phyloP scores from a whole-genome alignment of 495 filamentous ascomycete species.

The Penicillium waksmanii region DNA sequence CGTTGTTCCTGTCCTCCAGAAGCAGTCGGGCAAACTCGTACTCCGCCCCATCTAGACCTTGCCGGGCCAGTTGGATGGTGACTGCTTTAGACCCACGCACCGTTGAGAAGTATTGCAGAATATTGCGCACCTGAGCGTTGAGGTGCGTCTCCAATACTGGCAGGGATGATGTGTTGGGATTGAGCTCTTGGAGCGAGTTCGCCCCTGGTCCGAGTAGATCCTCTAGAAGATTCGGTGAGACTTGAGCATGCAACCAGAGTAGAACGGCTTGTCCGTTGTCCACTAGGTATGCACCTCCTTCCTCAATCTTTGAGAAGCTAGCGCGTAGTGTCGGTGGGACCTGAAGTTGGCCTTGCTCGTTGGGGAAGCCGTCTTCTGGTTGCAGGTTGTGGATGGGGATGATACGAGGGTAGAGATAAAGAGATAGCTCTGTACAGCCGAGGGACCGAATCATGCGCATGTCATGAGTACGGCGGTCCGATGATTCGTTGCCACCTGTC shows the following conservation, averaged over 20 bases:
- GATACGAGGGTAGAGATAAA: slow-evolving; percentile 96
- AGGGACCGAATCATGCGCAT: slow-evolving; percentile 88
- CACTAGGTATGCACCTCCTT: slow-evolving; percentile 95
- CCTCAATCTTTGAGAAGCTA: slow-evolving; percentile 88
- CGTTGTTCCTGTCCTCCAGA: slow-evolving; percentile 94
- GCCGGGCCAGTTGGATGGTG: slow-evolving; percentile 86
- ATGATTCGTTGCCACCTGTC: slow-evolving; percentile 77
- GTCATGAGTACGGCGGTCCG: slow-evolving; percentile 88
- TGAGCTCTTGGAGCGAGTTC: slow-evolving; percentile 71
- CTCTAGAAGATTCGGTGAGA: slow-evolving; percentile 78
- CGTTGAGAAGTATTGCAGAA: slow-evolving; percentile 81
- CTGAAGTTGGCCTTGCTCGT: slow-evolving; percentile 82
- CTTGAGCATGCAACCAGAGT: slow-evolving; percentile 83
- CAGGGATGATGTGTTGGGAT: slow-evolving; percentile 71
- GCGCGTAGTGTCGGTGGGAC: slow-evolving; percentile 71
- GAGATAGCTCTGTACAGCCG: slow-evolving; percentile 79
- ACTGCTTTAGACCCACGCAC: slow-evolving; percentile 85
- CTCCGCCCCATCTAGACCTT: slow-evolving; percentile 93
- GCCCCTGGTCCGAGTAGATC: slow-evolving; percentile 88
- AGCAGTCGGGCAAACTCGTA: slow-evolving; percentile 92
- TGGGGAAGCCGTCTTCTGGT: slow-evolving; percentile 79
- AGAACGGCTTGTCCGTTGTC: slow-evolving; percentile 92
- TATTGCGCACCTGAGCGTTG: slow-evolving; percentile 92
- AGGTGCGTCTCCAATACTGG: slow-evolving; percentile 88
- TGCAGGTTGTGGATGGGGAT: slow-evolving; percentile 86